Evolutionary conservation across 371 early-diverging fungal species (phyloP).

Genomic region (Funneliformis caledonium): DNA sequence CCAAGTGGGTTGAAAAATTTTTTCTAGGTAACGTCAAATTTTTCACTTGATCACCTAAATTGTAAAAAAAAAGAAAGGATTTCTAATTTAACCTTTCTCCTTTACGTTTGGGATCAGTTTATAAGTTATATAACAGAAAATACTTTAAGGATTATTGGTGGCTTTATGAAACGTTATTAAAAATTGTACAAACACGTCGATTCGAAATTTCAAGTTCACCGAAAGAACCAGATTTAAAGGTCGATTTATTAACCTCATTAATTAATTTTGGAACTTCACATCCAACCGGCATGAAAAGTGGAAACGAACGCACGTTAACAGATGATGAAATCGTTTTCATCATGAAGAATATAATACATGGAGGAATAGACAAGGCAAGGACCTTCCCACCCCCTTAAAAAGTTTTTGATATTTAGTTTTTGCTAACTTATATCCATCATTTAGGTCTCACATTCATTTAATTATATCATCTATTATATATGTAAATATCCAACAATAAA

Average conservation of each 20-base stretch:
- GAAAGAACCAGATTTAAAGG: background rate
- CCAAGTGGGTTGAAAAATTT: background rate
- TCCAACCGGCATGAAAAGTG: background rate
- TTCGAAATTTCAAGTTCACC: background rate
- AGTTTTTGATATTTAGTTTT: background rate
- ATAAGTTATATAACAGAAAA: background rate
- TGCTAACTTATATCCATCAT: background rate
- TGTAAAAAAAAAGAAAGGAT: background rate
- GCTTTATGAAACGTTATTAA: background rate
- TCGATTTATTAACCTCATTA: background rate
- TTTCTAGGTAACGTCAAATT: background rate
- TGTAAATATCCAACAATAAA: background rate
- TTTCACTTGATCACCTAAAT: too few species aligned
- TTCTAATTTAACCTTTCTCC: background rate
- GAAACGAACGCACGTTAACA: background rate
- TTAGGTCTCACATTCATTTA: slow-evolving; percentile 6
- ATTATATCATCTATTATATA: slow-evolving; percentile 4
- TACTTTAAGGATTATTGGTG: background rate
- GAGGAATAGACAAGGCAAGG: background rate
- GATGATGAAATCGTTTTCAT: background rate
- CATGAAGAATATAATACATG: background rate
- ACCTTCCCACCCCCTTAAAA: background rate
- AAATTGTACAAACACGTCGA: background rate
- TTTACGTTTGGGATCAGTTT: background rate
- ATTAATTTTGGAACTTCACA: background rate